Conservation (phyloP, 805 yeast species). For the Candida quercuum region DNA sequence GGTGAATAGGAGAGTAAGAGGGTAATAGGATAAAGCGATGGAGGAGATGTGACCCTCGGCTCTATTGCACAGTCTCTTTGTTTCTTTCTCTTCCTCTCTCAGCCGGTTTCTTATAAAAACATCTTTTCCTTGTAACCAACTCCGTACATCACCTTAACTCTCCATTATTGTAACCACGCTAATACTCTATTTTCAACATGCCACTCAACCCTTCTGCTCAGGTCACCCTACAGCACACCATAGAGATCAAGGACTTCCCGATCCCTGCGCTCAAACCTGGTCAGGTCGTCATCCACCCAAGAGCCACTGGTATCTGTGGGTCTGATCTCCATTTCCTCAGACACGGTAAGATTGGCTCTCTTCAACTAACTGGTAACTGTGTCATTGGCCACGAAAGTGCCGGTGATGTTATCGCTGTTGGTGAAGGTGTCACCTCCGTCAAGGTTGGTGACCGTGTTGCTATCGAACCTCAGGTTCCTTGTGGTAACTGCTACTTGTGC, state of each 20-base stretch:
- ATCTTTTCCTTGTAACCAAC: too few relatives aligned
- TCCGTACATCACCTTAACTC: too few relatives aligned
- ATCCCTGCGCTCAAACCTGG: slow-evolving; percentile 13
- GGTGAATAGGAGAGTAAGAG: too few relatives aligned
- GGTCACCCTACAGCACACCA: slow-evolving; percentile 17
- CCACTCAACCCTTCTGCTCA: slow-evolving; percentile 17
- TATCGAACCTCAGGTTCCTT: slow-evolving; percentile 51
- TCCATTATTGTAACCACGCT: too few relatives aligned
- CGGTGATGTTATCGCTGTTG: slow-evolving; percentile 43
- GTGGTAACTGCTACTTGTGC: slow-evolving; percentile 36
- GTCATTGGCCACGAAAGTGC: slow-evolving; percentile 42
- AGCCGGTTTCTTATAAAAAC: too few relatives aligned
- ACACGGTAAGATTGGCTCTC: slow-evolving; percentile 57
- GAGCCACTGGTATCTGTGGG: slow-evolving; percentile 72
- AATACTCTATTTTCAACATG: not conserved
- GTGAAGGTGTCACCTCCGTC: slow-evolving; percentile 39
- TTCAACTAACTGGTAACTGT: slow-evolving; percentile 29
- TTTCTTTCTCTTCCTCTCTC: too few relatives aligned
- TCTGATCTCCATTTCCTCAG: slow-evolving; percentile 67
- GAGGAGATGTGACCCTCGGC: too few relatives aligned
- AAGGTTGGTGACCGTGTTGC: slow-evolving; percentile 45
- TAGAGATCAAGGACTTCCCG: slow-evolving; percentile 12
- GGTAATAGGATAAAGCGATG: too few relatives aligned
- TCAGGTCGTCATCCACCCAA: slow-evolving; percentile 19
- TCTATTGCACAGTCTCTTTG: too few relatives aligned